Conservation (phyloP, 768 basidiomycete genomes). For the Grammothele lineata region DNA sequence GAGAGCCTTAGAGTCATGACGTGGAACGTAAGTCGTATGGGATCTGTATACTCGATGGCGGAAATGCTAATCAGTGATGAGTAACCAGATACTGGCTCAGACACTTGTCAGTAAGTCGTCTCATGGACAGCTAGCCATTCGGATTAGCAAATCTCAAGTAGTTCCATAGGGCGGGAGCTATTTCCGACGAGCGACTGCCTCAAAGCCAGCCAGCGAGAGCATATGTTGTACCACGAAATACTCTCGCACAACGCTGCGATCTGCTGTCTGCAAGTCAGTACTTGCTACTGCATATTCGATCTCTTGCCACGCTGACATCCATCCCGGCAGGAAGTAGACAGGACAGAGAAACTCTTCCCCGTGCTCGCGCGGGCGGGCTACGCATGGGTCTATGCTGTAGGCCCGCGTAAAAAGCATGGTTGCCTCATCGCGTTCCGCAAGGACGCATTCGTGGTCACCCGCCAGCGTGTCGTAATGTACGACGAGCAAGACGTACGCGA, state of each 20-base stretch:
- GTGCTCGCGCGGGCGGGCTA: constrained; percentile 64
- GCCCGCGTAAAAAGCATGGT: constrained; percentile 78
- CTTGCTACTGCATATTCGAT: neutral
- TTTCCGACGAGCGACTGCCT: constrained; percentile 86
- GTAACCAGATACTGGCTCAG: constrained; percentile 73
- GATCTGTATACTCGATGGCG: too few species aligned
- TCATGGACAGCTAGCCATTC: too few species aligned
- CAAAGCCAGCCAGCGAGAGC: constrained; percentile 66
- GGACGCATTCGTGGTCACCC: constrained; percentile 42
- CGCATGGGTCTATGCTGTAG: constrained; percentile 58
- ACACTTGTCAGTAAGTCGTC: constrained; percentile 68
- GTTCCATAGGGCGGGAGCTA: constrained; percentile 60
- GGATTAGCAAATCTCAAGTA: too few species aligned
- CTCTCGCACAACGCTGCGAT: constrained; percentile 70
- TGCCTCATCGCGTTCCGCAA: constrained; percentile 76
- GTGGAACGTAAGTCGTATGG: constrained; percentile 85
- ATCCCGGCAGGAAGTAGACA: constrained; percentile 74
- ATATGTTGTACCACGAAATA: constrained; percentile 78
- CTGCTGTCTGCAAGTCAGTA: constrained; percentile 76
- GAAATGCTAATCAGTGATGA: too few species aligned
- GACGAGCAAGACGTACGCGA: constrained; percentile 57
- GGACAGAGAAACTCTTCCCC: constrained; percentile 68
- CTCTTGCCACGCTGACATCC: neutral
- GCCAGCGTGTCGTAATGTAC: constrained; percentile 53
- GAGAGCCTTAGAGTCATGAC: constrained; percentile 55